Evolutionary conservation across 495 filamentous ascomycete species (phyloP), one percentile per base, ranked within the genome.

Genomic region (Daldinia loculata): DNA sequence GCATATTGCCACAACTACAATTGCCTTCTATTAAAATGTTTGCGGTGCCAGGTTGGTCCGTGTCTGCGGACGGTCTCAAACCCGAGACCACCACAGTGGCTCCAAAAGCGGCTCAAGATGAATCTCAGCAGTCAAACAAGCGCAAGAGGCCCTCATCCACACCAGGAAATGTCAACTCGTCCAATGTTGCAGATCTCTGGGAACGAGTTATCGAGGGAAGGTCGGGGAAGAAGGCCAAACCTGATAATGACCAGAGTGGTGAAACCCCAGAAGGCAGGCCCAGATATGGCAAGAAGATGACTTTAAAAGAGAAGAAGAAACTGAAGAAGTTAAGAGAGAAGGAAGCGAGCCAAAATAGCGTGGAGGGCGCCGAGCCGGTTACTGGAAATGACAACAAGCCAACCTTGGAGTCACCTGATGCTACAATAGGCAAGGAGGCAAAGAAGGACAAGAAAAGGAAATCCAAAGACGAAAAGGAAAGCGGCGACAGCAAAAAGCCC

Each of bases 1-100:
- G 2, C 14, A 19, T 6, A 38, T 24, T 27, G 3, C 0, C 9
- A 24, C 5, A n/a, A 26, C 8, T 38, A 19, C 41, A 41, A 11
- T 32, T 43, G 7, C 19, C 17, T 63, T 69, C 45, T 6, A 30
- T 57, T 67, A 81, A 39, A 6, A 98, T 99, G 95, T 99, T 99
- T 77, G 89, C 94, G 4, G 94, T 98, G 59, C 91, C 91, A 69
- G 95, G 95, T 67, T 97, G 94, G 92, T 91, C 91, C 22, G 83
- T 98, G 27, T 85, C 92, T 66, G 84, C 89, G 58, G 85, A 88
- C 71, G 82, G 82, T 52, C 86, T 94, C 56, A 92, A 91, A 79
- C 78, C 87, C 24, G 93, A 97, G 80, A 84, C 80, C 30, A 84
- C 88, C 17, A 70, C 53, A 36, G 53, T 50, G 50, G 53, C 53